Evolutionary conservation across 1,284 basidiomycete genomes (phyloP).

Genomic region (Athelia sp.): DNA sequence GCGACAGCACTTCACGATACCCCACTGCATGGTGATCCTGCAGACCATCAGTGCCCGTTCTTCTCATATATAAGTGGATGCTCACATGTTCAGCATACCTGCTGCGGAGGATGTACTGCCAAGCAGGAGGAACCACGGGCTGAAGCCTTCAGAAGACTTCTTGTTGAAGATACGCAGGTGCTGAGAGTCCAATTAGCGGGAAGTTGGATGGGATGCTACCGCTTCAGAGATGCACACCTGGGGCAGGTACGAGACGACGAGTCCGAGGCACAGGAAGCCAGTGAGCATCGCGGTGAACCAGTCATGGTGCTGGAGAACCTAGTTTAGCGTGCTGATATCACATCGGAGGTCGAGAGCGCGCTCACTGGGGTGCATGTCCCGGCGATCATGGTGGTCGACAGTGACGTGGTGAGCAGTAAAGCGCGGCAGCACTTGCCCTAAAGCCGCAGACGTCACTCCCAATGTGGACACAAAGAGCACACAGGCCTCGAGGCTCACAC

Average conservation of each 20-base stretch:
- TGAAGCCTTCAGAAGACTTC: slow-evolving; percentile 83
- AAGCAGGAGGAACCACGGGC: slow-evolving; percentile 90
- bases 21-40: slow-evolving; percentile 86
- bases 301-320: slow-evolving; percentile 58
- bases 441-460: too few species aligned
- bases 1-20: slow-evolving; percentile 78
- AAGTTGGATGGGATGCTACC: slow-evolving; percentile 5
- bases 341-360: not conserved
- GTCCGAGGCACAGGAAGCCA: slow-evolving; percentile 69
- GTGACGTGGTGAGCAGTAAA: too few species aligned
- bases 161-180: slow-evolving; percentile 72
- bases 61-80: not conserved
- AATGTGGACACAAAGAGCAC: too few species aligned
- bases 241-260: slow-evolving; percentile 85
- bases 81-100: slow-evolving; percentile 79
- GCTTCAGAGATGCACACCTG: slow-evolving; percentile 53
- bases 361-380: not conserved
- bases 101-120: slow-evolving; percentile 84
- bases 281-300: slow-evolving; percentile 73
- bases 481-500: too few species aligned
- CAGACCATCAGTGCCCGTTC: slow-evolving; percentile 7
- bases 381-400: not conserved
- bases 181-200: slow-evolving; percentile 30
- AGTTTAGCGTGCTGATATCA: not conserved
- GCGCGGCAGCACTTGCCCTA: too few species aligned